A percentile compares a stretch with the other conserved stretches of the same genome.
Conservation (phyloP, 2,329 filamentous ascomycete genomes). For the Trichocomaceae sp. region DNA sequence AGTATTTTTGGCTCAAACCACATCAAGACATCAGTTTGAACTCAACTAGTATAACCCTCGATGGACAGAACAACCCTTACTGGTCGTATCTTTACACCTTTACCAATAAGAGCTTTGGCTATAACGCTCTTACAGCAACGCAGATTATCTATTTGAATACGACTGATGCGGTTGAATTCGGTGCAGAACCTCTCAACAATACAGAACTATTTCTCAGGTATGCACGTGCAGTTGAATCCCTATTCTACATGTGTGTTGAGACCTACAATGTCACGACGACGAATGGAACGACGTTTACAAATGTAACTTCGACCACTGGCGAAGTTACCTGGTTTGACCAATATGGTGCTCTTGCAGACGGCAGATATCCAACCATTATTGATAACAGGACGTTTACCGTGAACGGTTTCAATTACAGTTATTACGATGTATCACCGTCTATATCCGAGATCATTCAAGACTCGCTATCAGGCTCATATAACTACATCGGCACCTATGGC, state of each 20-base stretch:
- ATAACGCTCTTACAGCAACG: not conserved
- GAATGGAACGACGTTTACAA: constrained; percentile 6
- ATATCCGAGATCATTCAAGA: not conserved
- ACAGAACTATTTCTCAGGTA: not conserved
- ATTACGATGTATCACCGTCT: not conserved
- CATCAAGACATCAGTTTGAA: not conserved
- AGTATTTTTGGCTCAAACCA: not conserved
- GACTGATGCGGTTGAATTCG: not conserved
- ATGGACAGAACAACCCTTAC: not conserved
- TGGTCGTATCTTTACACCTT: constrained; percentile 4
- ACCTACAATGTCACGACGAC: constrained; percentile 5
- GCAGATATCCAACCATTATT: not conserved
- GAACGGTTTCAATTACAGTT: constrained; percentile 6
- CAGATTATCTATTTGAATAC: constrained; percentile 6
- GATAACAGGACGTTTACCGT: constrained; percentile 7
- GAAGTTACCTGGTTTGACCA: not conserved
- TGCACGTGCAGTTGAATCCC: constrained; percentile 3
- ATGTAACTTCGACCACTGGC: not conserved
- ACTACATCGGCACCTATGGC: not conserved
- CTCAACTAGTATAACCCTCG: not conserved
- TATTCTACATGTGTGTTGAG: constrained; percentile 11
- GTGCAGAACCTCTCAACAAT: not conserved
- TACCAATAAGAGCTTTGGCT: not conserved
- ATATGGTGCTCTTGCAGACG: not conserved
- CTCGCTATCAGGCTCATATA: not conserved